Evolutionary conservation across 768 basidiomycete genomes (phyloP).

Genomic region (Pleurotus djamor): DNA sequence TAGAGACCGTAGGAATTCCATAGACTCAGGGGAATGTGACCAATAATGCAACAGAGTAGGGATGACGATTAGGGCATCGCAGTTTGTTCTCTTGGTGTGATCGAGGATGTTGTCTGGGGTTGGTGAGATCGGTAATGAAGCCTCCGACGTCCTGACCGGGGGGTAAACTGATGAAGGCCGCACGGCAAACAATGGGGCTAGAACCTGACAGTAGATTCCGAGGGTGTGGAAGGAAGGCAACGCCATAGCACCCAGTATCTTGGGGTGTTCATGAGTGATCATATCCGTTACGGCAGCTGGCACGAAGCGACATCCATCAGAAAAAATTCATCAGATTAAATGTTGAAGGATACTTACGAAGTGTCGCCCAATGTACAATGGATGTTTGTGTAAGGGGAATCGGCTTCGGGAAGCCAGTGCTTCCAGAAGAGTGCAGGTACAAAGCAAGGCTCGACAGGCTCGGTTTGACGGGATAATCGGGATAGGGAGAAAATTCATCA

Average conservation of each 20-base stretch:
- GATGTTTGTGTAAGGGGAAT: neutral
- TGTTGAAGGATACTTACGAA: constrained; percentile 26
- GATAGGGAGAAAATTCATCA: constrained; percentile 27
- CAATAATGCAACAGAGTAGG: constrained; percentile 37
- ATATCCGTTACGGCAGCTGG: constrained; percentile 12
- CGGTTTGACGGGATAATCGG: constrained; percentile 8
- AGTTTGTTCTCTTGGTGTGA: constrained; percentile 23
- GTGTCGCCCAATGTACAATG: constrained; percentile 13
- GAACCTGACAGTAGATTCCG: constrained; percentile 26
- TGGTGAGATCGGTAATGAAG: constrained; percentile 29
- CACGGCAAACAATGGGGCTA: constrained; percentile 23
- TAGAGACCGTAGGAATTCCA: constrained; percentile 22
- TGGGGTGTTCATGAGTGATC: constrained; percentile 11
- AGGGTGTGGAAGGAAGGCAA: constrained; percentile 38
- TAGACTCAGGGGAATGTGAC: constrained; percentile 21
- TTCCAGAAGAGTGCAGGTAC: constrained; percentile 22
- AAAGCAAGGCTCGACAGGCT: constrained; percentile 22
- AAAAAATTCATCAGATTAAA: too few relatives aligned
- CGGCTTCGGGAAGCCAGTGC: constrained; percentile 5
- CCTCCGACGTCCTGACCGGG: constrained; percentile 19
- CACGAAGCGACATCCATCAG: too few relatives aligned
- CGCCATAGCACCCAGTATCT: constrained; percentile 22
- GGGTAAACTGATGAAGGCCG: constrained; percentile 26
- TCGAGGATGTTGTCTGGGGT: constrained; percentile 37
- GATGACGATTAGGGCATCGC: constrained; percentile 27